Conservation (phyloP, 2,329 filamentous ascomycete genomes). For the Diplodia intermedia region DNA sequence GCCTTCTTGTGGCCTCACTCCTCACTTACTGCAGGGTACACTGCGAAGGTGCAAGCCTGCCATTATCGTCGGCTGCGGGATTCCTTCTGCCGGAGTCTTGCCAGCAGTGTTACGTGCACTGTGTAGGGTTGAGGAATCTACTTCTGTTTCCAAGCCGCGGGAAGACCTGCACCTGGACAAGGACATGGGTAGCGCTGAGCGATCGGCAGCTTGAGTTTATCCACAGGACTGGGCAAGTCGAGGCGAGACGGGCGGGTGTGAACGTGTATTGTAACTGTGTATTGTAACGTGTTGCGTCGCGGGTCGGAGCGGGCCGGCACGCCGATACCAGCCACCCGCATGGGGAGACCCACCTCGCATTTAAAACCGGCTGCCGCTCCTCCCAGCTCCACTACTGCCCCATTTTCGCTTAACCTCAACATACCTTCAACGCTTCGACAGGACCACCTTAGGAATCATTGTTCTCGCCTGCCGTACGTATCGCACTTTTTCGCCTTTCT, state of each 20-base stretch:
- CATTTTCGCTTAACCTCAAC: not conserved
- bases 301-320: no score
- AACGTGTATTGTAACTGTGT: no score
- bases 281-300: no score
- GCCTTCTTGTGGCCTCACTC: no score
- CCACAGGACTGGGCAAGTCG: no score
- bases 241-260: no score
- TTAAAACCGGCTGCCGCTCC: no score
- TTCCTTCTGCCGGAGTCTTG: not conserved
- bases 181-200: conserved; percentile 1
- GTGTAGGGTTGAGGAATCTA: not conserved
- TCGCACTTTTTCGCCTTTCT: not conserved
- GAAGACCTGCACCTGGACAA: not conserved
- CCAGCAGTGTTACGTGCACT: not conserved
- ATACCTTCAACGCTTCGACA: not conserved
- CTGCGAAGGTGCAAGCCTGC: not conserved
- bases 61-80: no score
- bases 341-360: no score
- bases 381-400: no score
- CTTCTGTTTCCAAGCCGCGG: not conserved
- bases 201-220: not conserved
- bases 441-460: not conserved
- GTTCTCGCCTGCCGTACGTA: not conserved
- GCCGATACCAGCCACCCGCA: no score
- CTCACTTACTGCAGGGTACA: no score